A percentile compares a stretch with the other conserved stretches of the same genome.
Evolutionary conservation across 495 filamentous ascomycete species (phyloP).

Genomic region (Sabuloglossum arenarium): DNA sequence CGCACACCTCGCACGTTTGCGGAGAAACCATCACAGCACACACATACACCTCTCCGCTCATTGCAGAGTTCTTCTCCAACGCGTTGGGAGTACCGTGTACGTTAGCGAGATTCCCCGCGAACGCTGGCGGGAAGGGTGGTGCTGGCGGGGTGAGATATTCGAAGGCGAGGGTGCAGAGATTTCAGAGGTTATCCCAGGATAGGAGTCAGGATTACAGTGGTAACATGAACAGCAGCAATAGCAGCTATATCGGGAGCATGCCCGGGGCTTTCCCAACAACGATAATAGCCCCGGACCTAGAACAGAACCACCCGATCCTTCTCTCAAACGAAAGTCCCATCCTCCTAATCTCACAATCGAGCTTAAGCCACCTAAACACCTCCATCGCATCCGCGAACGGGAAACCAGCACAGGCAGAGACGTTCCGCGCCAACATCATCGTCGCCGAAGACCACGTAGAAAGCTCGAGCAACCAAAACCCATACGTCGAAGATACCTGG

Average conservation of each 20-base stretch:
- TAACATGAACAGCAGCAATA: neutral
- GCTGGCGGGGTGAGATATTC: slow-evolving; percentile 35
- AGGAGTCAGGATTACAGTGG: no score
- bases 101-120: slow-evolving; percentile 62
- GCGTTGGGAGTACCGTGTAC: slow-evolving; percentile 56
- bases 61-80: slow-evolving; percentile 53
- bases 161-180: slow-evolving; percentile 38
- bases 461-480: neutral
- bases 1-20: slow-evolving; percentile 44
- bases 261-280: slow-evolving; percentile 8
- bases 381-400: slow-evolving; percentile 36
- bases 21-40: slow-evolving; percentile 51
- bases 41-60: slow-evolving; percentile 37
- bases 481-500: slow-evolving; percentile 32
- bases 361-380: slow-evolving; percentile 55
- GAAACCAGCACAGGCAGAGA: slow-evolving; percentile 35
- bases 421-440: slow-evolving; percentile 73
- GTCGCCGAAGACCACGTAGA: slow-evolving; percentile 32
- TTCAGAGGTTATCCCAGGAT: slow-evolving; percentile 16
- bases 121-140: slow-evolving; percentile 14
- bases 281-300: slow-evolving; percentile 23
- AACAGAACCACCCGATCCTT: slow-evolving; percentile 36
- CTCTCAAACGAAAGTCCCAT: slow-evolving; percentile 89
- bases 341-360: slow-evolving; percentile 58
- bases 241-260: slow-evolving; percentile 1